Evolutionary conservation across 306 rosid species (phyloP).

Genomic region (Arachis hypogaea): DNA sequence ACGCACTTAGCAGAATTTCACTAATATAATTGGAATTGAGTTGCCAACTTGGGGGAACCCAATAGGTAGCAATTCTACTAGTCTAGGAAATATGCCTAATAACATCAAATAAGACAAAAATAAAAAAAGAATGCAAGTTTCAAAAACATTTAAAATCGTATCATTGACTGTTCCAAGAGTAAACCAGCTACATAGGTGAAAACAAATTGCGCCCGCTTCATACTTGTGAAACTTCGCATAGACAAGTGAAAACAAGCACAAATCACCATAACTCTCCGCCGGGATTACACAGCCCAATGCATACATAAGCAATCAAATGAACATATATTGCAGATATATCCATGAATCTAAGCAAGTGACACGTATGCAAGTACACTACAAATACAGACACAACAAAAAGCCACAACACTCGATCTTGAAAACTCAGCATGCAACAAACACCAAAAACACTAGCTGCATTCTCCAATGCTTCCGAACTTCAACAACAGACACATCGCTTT

Average conservation of each 20-base stretch:
- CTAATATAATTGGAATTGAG: constrained; percentile 29
- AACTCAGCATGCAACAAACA: constrained; percentile 39
- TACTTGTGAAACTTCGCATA: not conserved
- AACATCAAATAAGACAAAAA: not conserved
- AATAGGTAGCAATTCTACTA: constrained; percentile 26
- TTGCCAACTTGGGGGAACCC: constrained; percentile 26
- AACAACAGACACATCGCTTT: constrained; percentile 5
- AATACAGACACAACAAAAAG: not conserved
- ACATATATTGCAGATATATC: constrained; percentile 11
- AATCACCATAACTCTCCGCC: constrained; percentile 3
- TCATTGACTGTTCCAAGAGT: constrained; percentile 19
- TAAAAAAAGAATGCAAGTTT: not conserved
- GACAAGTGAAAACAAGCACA: constrained; percentile 20
- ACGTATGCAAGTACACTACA: constrained; percentile 17
- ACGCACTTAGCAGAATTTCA: constrained; percentile 29
- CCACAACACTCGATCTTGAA: constrained; percentile 41
- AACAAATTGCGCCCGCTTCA: constrained; percentile 5
- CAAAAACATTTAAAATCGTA: not conserved
- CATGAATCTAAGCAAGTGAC: constrained; percentile 29
- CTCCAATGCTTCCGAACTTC: constrained; percentile 48
- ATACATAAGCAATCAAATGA: constrained; percentile 35
- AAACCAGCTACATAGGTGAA: constrained; percentile 13
- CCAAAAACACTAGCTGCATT: constrained; percentile 31
- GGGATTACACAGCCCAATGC: constrained; percentile 26
- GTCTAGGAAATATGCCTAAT: constrained; percentile 11